phyloP scores from a whole-genome alignment of 345 rosid genomes.

The Streptanthus diversifolius region DNA sequence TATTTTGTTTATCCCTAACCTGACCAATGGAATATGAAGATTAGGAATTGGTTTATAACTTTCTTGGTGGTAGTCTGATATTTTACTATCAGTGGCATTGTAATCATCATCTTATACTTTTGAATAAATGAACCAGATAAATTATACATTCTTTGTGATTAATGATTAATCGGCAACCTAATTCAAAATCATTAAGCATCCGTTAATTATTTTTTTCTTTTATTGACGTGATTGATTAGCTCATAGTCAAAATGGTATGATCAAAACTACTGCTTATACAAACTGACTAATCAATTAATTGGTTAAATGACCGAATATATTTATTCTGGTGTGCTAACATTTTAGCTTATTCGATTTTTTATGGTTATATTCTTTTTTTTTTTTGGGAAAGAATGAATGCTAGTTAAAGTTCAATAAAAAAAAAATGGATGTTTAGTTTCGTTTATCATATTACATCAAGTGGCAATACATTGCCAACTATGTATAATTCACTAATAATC shows the following conservation, averaged over 20 bases:
- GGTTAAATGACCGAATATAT: not conserved
- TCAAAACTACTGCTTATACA: not conserved
- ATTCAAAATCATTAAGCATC: not conserved
- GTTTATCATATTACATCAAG: conserved; percentile 1
- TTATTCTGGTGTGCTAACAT: not conserved
- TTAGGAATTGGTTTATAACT: not conserved
- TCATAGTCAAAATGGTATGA: not conserved
- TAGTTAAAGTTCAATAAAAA: too few relatives aligned
- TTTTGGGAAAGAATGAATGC: not conserved
- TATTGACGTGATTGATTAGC: not conserved
- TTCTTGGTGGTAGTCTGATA: not conserved
- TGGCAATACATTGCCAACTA: conserved; percentile 20
- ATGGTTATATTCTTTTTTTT: not conserved
- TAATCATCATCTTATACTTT: not conserved
- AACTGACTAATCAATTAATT: not conserved
- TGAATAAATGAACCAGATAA: not conserved
- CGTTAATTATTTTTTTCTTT: not conserved
- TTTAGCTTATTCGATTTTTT: not conserved
- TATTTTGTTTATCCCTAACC: too few relatives aligned
- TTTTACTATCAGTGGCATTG: not conserved
- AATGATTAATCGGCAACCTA: not conserved
- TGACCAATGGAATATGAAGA: not conserved
- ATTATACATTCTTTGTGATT: not conserved
- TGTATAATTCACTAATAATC: too few relatives aligned
- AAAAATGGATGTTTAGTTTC: too few relatives aligned